These are phyloP conservation scores for Pterulicium gracile DNA, from an alignment of 1,284 basidiomycete species.

Conservation along the genomic window DNA sequence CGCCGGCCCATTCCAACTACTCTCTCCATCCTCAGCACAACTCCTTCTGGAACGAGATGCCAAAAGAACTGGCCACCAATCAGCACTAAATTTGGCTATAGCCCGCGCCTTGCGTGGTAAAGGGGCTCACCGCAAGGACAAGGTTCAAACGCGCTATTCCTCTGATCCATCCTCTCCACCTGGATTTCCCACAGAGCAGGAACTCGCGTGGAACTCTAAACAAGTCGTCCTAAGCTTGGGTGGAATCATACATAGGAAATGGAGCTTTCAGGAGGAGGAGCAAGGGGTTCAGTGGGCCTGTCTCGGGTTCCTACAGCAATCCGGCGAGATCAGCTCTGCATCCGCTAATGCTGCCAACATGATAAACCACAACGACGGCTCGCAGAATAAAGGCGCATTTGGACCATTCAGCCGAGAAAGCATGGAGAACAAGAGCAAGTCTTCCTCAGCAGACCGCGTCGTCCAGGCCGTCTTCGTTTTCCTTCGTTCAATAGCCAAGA, in stretches of 20 bases:
- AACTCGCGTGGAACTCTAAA: conserved; percentile 61
- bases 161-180: neutral
- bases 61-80: neutral
- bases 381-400: conserved; percentile 35
- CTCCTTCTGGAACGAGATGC: neutral
- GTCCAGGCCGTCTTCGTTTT: conserved; percentile 68
- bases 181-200: conserved; percentile 22
- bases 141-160: neutral
- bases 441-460: conserved; percentile 20
- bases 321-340: conserved; percentile 18
- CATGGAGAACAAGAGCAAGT: conserved; percentile 18
- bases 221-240: conserved; percentile 63
- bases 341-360: conserved; percentile 28
- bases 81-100: neutral
- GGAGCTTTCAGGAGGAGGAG: conserved; percentile 61
- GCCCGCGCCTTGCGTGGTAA: neutral
- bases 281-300: conserved; percentile 71
- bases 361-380: conserved; percentile 20
- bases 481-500: conserved; percentile 61
- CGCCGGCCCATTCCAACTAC: neutral
- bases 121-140: neutral
- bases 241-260: conserved; percentile 61
- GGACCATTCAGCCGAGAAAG: conserved; percentile 44
- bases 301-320: conserved; percentile 60
- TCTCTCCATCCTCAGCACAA: neutral